These are phyloP conservation scores for Termitomyces sp. DNA, from an alignment of 768 basidiomycete genomes.

Conservation along the genomic window DNA sequence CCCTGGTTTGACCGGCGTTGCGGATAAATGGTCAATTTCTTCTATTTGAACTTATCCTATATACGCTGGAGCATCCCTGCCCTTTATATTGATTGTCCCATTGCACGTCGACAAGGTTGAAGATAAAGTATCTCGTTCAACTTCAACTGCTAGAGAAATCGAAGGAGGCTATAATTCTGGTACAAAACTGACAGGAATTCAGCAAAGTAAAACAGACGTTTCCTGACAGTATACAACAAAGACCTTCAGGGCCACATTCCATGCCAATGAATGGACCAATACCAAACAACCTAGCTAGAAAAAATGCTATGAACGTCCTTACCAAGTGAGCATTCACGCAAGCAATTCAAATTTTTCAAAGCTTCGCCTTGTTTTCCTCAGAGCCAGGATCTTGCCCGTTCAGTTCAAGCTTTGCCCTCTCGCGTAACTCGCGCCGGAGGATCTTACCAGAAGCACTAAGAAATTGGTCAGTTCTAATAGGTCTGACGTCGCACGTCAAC, in stretches of 20 bases:
- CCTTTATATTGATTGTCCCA: too few species aligned
- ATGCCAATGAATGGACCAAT: neutral
- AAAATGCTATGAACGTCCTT: neutral
- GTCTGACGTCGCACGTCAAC: neutral
- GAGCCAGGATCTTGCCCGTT: constrained; percentile 33
- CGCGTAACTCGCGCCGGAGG: constrained; percentile 70
- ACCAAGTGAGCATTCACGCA: neutral
- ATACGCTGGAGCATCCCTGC: too few species aligned
- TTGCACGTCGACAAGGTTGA: too few species aligned
- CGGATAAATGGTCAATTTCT: too few species aligned
- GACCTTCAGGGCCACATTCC: neutral
- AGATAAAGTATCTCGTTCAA: too few species aligned
- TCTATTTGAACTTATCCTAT: too few species aligned
- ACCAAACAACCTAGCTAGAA: neutral
- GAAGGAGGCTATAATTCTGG: too few species aligned
- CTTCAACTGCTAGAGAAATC: too few species aligned
- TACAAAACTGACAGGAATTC: too few species aligned
- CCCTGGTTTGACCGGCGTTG: too few species aligned
- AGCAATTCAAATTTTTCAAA: constrained; percentile 16
- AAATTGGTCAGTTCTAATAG: neutral
- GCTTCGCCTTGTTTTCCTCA: constrained; percentile 25
- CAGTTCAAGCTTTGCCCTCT: constrained; percentile 55
- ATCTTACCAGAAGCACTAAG: constrained; percentile 84
- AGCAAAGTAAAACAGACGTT: too few species aligned
- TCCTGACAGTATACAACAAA: neutral